phyloP scores from a whole-genome alignment of 2,329 filamentous ascomycete species.

The Pleomassaria siparia region DNA sequence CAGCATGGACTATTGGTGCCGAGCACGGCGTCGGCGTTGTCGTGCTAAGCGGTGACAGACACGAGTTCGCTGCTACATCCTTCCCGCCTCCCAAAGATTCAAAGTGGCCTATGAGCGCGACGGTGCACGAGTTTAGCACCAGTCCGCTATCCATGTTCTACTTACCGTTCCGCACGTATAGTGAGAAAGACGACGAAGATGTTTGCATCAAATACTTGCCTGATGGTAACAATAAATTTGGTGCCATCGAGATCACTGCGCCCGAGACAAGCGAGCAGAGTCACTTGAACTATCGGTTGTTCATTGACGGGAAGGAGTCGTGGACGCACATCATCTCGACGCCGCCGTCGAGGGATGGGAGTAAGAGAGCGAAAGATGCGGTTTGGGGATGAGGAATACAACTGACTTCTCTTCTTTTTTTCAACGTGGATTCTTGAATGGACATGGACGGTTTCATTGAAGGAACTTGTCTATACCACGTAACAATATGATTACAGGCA shows the following conservation, averaged over 20 bases:
- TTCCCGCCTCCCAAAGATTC: slow-evolving; percentile 65
- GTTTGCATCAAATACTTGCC: slow-evolving; percentile 85
- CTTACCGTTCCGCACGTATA: slow-evolving; percentile 79
- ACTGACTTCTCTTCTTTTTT: not conserved
- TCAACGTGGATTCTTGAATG: not conserved
- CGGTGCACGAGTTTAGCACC: slow-evolving; percentile 86
- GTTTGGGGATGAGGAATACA: slow-evolving; percentile 45
- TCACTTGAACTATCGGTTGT: slow-evolving; percentile 77
- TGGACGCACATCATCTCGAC: slow-evolving; percentile 65
- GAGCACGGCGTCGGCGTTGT: slow-evolving; percentile 73
- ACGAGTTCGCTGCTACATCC: slow-evolving; percentile 91
- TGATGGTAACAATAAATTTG: slow-evolving; percentile 86
- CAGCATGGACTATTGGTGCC: slow-evolving; percentile 86
- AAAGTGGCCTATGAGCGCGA: slow-evolving; percentile 50
- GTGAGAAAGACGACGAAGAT: slow-evolving; percentile 78
- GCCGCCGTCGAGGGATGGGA: slow-evolving; percentile 44
- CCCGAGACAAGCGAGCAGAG: slow-evolving; percentile 66
- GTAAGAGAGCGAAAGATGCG: slow-evolving; percentile 47
- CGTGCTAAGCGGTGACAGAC: slow-evolving; percentile 86
- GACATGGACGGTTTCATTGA: not conserved
- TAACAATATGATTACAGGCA: too few relatives aligned
- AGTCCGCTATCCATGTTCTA: slow-evolving; percentile 95
- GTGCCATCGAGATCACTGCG: slow-evolving; percentile 75
- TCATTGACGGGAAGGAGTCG: slow-evolving; percentile 74
- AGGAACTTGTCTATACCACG: too few relatives aligned